Conservation (phyloP, 768 basidiomycete genomes). For the Naganishia vaughanmartiniae region DNA sequence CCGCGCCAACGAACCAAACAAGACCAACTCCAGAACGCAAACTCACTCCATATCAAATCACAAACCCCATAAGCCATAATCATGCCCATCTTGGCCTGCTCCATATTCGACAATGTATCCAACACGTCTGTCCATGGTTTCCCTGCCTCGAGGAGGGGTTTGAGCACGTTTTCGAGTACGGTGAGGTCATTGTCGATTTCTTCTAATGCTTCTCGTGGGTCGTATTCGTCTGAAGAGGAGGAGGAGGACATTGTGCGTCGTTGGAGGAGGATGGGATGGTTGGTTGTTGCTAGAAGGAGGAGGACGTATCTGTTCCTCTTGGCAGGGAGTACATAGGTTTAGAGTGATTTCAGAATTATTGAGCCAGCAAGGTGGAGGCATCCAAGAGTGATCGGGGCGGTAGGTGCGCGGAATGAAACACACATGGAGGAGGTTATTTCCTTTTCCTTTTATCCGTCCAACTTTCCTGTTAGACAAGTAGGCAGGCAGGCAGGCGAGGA, state of each 20-base stretch:
- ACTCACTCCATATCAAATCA: constrained; percentile 52
- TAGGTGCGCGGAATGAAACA: not conserved
- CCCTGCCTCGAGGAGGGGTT: constrained; percentile 35
- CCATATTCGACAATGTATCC: constrained; percentile 34
- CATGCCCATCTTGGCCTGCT: constrained; percentile 50
- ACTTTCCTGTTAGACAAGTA: no score
- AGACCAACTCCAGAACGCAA: no score
- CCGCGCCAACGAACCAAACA: no score
- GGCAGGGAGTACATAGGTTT: not conserved
- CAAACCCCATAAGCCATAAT: constrained; percentile 48
- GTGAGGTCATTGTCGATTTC: constrained; percentile 36
- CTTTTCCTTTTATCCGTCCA: no score
- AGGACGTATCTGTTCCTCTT: not conserved
- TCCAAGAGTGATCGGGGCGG: no score
- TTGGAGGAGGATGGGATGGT: not conserved
- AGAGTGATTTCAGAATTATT: not conserved
- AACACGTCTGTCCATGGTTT: constrained; percentile 38
- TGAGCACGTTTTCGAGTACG: constrained; percentile 37
- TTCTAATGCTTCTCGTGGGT: constrained; percentile 34
- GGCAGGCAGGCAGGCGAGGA: no score
- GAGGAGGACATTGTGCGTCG: constrained; percentile 12
- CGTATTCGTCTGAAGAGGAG: constrained; percentile 31
- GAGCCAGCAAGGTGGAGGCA: no score
- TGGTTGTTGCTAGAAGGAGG: not conserved
- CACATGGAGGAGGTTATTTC: no score